Evolutionary conservation across 1,284 basidiomycete species (phyloP).

Genomic region (Uromyces viciae-fabae): DNA sequence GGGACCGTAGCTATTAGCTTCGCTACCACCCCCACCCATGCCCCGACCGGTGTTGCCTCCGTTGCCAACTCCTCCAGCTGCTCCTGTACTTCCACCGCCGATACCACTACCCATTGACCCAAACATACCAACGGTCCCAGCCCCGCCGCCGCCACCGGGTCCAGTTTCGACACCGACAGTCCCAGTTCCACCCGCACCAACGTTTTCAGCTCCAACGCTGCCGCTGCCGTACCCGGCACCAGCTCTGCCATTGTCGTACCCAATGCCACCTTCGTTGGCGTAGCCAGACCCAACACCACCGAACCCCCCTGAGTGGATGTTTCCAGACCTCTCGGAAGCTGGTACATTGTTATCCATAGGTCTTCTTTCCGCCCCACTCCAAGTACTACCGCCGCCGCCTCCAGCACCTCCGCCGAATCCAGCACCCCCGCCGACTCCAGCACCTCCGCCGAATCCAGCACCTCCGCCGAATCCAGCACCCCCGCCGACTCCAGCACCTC

Average conservation of each 20-base stretch:
- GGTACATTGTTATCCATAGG: not conserved
- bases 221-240: constrained; percentile 27
- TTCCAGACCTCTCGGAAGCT: not conserved
- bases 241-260: not conserved
- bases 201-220: constrained; percentile 18
- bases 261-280: not conserved
- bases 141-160: not conserved
- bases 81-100: constrained; percentile 20
- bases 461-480: not conserved
- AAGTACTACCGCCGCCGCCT: not conserved
- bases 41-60: constrained; percentile 1
- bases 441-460: not conserved
- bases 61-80: constrained; percentile 7
- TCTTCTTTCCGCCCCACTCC: not conserved
- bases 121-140: too few relatives aligned
- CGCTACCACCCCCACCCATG: not conserved
- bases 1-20: constrained; percentile 24
- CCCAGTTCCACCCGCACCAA: not conserved
- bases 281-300: not conserved
- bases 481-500: not conserved
- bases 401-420: constrained; percentile 7
- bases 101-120: too few relatives aligned
- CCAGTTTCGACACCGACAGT: not conserved
- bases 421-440: constrained; percentile 18
- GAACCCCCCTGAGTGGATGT: not conserved